phyloP scores from a whole-genome alignment of 1,284 basidiomycete species.

The Salmacisia buchloeana region DNA sequence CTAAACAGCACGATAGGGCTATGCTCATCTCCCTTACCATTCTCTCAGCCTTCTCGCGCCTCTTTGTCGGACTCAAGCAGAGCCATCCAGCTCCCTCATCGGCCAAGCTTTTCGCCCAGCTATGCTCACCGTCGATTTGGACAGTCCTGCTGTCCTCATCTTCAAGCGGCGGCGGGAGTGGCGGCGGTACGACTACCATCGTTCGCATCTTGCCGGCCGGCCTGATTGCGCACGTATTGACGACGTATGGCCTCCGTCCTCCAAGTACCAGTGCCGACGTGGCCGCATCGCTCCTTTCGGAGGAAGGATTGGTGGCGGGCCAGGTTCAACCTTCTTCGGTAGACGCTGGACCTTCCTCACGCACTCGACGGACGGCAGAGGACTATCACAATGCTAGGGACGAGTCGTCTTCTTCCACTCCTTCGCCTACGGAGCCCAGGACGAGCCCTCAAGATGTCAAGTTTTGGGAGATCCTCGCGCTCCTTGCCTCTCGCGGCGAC shows the following conservation, averaged over 20 bases:
- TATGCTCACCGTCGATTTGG: slow-evolving; percentile 33
- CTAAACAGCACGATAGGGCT: neutral
- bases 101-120: slow-evolving; percentile 15
- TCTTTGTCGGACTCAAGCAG: slow-evolving; percentile 25
- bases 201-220: slow-evolving; percentile 23
- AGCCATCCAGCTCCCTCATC: slow-evolving; percentile 14
- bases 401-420: neutral
- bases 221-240: slow-evolving; percentile 24
- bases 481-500: neutral
- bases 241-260: slow-evolving; percentile 32
- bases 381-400: neutral
- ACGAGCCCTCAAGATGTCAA: neutral
- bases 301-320: slow-evolving; percentile 12
- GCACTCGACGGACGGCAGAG: neutral
- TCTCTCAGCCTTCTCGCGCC: slow-evolving; percentile 18
- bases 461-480: slow-evolving; percentile 5
- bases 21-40: neutral
- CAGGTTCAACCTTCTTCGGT: neutral
- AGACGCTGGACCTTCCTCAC: neutral
- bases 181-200: slow-evolving; percentile 21
- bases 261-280: slow-evolving; percentile 18
- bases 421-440: neutral
- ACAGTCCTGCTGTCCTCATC: neutral
- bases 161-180: neutral
- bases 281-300: slow-evolving; percentile 14